These are phyloP conservation scores for Dactylorhiza incarnata DNA, from an alignment of 106 monocot genomes.

Conservation along the genomic window DNA sequence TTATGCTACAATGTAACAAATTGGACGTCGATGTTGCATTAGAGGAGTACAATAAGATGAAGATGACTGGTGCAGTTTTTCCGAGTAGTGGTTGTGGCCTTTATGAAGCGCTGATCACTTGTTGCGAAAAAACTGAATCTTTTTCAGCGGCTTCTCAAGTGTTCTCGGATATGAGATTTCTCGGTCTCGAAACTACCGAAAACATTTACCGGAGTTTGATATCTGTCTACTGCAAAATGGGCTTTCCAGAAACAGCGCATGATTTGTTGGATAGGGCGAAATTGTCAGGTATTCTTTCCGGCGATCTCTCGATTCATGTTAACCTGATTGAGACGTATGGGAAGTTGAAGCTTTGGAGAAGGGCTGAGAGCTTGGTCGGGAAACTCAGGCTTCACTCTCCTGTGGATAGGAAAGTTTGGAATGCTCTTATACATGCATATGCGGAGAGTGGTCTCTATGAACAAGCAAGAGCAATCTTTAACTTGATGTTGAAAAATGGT, in stretches of 20 bases:
- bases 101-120: conserved; percentile 56
- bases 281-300: conserved; percentile 32
- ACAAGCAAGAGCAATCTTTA: conserved; percentile 81
- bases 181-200: conserved; percentile 47
- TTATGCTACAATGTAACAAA: conserved; percentile 52
- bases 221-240: conserved; percentile 55
- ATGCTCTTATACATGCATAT: conserved; percentile 90
- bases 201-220: conserved; percentile 57
- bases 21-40: conserved; percentile 42
- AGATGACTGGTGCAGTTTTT: conserved; percentile 13
- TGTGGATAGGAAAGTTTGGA: conserved; percentile 88
- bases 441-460: conserved; percentile 84
- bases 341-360: conserved; percentile 70
- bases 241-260: conserved; percentile 89
- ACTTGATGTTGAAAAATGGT: conserved; percentile 85
- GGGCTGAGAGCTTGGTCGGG: conserved; percentile 74
- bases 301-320: conserved; percentile 43
- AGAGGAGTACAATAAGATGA: conserved; percentile 55
- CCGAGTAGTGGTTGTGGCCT: conserved; percentile 19
- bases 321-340: conserved; percentile 70
- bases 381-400: conserved; percentile 43
- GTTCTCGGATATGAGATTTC: conserved; percentile 77
- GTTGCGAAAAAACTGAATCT: conserved; percentile 39
- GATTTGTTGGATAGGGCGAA: conserved; percentile 45
- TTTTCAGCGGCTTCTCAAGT: conserved; percentile 71